These are phyloP conservation scores for Neurospora sp. DNA, from an alignment of 495 filamentous ascomycete species.

Conservation along the genomic window DNA sequence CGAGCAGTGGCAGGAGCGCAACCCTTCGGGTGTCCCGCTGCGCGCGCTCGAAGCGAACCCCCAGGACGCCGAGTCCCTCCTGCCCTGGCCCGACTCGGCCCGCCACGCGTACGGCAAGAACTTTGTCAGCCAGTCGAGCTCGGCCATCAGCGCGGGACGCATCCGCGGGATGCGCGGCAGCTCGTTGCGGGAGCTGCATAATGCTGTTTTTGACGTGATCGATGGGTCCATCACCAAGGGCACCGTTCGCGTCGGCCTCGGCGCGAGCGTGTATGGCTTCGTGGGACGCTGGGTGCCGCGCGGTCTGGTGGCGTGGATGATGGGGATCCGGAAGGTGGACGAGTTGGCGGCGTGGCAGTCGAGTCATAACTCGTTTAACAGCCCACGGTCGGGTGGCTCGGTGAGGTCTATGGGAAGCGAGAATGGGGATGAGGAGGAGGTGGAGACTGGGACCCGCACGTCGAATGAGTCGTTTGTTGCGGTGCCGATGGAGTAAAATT, in stretches of 20 bases:
- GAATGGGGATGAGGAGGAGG: conserved; percentile 16
- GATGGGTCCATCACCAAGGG: conserved; percentile 34
- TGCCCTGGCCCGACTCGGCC: conserved; percentile 51
- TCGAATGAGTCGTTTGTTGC: conserved; percentile 17
- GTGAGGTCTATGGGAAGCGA: conserved; percentile 5
- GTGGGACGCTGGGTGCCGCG: conserved; percentile 77
- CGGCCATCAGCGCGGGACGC: conserved; percentile 32
- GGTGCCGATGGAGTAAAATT: conserved; percentile 18
- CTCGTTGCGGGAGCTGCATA: conserved; percentile 63
- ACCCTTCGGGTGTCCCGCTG: conserved; percentile 11
- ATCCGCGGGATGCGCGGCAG: conserved; percentile 48
- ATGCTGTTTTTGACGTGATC: conserved; percentile 81
- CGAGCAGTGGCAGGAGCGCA: conserved; percentile 29
- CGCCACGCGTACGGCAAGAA: conserved; percentile 45
- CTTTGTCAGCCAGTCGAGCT: conserved; percentile 40
- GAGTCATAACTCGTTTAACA: conserved; percentile 11
- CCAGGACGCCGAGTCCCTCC: conserved; percentile 45
- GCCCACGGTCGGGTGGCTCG: conserved; percentile 11
- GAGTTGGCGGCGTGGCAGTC: conserved; percentile 35
- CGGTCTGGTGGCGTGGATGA: conserved; percentile 77
- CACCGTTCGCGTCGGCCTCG: conserved; percentile 67
- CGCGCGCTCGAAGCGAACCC: conserved; percentile 12
- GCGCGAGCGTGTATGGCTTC: conserved; percentile 71
- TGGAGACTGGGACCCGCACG: neutral
- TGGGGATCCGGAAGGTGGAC: conserved; percentile 55